Percentiles rank a stretch among this genome's conserved stretches.
phyloP scores from a whole-genome alignment of 2,329 filamentous ascomycete genomes.

The Epichloe uncinata region DNA sequence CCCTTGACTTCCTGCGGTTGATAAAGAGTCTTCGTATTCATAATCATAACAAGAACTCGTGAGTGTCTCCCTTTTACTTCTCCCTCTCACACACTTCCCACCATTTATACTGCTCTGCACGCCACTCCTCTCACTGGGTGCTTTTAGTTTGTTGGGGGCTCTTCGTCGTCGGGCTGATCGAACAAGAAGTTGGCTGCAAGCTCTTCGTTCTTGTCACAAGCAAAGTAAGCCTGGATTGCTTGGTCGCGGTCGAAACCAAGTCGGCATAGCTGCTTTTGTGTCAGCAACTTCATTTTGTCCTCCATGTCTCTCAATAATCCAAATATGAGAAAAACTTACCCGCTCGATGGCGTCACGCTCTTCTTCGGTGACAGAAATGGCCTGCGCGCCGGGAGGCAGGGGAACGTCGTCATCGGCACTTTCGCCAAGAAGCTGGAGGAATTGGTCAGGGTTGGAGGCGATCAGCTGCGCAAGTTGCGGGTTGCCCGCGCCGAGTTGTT shows the following conservation, averaged over 20 bases:
- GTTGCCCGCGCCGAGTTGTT: conserved; percentile 90
- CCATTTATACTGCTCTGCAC: background rate
- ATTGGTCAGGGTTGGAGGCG: conserved; percentile 81
- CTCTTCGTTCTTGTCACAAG: conserved; percentile 99
- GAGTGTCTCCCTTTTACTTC: background rate
- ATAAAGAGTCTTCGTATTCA: background rate
- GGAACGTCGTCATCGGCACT: conserved; percentile 73
- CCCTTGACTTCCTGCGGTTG: background rate
- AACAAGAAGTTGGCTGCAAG: conserved; percentile 96
- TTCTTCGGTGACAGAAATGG: conserved; percentile 86
- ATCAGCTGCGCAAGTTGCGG: conserved; percentile 90
- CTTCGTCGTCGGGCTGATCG: conserved; percentile 84
- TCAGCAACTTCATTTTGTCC: background rate
- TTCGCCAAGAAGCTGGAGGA: conserved; percentile 80
- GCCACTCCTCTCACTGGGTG: background rate
- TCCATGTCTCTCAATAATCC: background rate
- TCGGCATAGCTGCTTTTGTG: conserved; percentile 57
- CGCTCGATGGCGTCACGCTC: conserved; percentile 95
- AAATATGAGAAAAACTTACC: conserved; percentile 32
- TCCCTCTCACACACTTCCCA: background rate
- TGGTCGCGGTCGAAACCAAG: conserved; percentile 87
- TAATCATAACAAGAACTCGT: conserved; percentile 3
- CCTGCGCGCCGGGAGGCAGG: conserved; percentile 75
- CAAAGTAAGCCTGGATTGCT: conserved; percentile 96
- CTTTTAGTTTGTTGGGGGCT: conserved; percentile 34